Base-by-base conservation (phyloP, 805 yeast genomes). In the Lachancea thermotolerans region DNA sequence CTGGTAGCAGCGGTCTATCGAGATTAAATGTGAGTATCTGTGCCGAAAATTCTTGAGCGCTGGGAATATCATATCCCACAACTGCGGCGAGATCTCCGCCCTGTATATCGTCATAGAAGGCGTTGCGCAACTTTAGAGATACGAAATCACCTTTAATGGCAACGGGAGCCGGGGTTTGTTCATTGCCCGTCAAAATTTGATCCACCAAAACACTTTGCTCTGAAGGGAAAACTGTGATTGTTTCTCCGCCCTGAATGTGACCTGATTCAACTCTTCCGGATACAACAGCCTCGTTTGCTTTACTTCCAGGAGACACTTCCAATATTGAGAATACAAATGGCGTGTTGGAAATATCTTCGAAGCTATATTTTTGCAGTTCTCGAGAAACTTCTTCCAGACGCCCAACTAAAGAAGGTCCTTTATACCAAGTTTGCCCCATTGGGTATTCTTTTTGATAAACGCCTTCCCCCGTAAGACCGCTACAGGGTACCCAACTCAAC, bases 391-490 rank as follows among this genome's bases (percentile, higher is more conserved):
- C 40, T 42, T 93, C 99, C 64, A 93, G 77, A 64, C 71, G 84
- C 67, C 87, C 95, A 56, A 93, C 77, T 57, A 91, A 71, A 10
- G 95, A 71, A 28, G 96, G 95, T 10, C 98, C 98, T 14, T 66
- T 66, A 72, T 90, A 91, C 97, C 97, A 91, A 48, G 95, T 84
- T 60, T 88, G 82, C 34, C 72, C 77, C 42, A 71, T 66, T 46
- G 74, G 59, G 51, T 74, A 57, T 37, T 89, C 83, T 48, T 86
- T 78, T 41, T 88, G 95, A 69, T 85, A 85, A 67, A 93, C 77
- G 56, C 97, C 97, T 48, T 90, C 95, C 57, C 98, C 98, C 37
- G 95, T 84, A 70, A 74, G 85, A 43, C 97, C 97, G 17, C 96
- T 85, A 44, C 90, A 96, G 30, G 99, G 98, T 86, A 91, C 87